Conservation (phyloP, 805 yeast genomes). For the Tetrapisispora fleetii region DNA sequence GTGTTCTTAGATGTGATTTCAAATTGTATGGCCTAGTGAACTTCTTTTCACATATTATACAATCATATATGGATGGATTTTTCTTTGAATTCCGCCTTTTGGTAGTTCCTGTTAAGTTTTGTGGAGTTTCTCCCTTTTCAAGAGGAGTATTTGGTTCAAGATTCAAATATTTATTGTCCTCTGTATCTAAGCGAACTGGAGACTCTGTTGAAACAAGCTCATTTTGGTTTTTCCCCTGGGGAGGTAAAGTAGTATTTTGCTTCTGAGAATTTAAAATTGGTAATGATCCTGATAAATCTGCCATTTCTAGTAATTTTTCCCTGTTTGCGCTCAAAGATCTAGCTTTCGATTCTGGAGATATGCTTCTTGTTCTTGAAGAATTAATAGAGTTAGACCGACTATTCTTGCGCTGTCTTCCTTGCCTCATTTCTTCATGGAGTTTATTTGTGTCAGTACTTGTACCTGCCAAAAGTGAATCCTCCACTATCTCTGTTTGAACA, state of each 20-base stretch:
- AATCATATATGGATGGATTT: slow-evolving; percentile 36
- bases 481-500: background rate
- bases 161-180: background rate
- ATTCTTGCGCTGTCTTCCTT: slow-evolving; percentile 20
- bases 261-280: background rate
- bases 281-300: slow-evolving; percentile 9
- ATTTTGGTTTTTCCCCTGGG: background rate
- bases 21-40: slow-evolving; percentile 91
- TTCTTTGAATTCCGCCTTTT: slow-evolving; percentile 9
- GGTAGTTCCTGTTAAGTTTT: slow-evolving; percentile 1
- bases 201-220: background rate
- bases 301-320: slow-evolving; percentile 24
- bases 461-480: background rate
- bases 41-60: slow-evolving; percentile 73
- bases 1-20: slow-evolving; percentile 86
- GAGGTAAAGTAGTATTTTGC: background rate
- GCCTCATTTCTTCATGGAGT: slow-evolving; percentile 18
- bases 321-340: slow-evolving; percentile 25
- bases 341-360: slow-evolving; percentile 24
- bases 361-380: slow-evolving; percentile 11
- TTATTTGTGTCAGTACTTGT: background rate
- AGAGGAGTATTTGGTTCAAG: slow-evolving; percentile 1
- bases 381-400: slow-evolving; percentile 11
- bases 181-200: background rate
- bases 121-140: slow-evolving; percentile 12